These are phyloP conservation scores for Immersiella caudata DNA, from an alignment of 495 filamentous ascomycete species.

Conservation along the genomic window DNA sequence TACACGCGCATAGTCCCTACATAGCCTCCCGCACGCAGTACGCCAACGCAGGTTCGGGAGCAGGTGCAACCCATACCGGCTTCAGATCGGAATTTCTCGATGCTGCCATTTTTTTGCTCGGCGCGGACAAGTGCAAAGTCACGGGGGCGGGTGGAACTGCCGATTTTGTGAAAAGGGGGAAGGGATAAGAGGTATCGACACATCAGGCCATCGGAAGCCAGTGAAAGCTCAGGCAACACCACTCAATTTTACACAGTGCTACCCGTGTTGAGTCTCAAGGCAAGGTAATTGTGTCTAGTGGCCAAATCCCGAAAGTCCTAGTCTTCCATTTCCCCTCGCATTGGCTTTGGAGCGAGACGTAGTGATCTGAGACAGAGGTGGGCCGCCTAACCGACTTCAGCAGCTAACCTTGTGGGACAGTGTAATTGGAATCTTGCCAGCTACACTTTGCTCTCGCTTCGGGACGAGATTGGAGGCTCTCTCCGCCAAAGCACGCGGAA, in stretches of 20 bases:
- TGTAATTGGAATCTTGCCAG: neutral
- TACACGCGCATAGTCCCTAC: neutral
- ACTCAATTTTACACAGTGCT: neutral
- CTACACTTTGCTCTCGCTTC: neutral
- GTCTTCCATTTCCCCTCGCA: neutral
- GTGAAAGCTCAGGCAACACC: neutral
- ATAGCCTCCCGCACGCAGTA: conserved; percentile 9
- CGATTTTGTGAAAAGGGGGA: neutral
- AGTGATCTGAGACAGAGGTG: neutral
- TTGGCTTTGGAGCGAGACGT: neutral
- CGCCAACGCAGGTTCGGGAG: neutral
- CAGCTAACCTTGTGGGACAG: neutral
- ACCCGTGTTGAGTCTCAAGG: neutral
- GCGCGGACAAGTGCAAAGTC: neutral
- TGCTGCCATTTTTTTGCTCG: neutral
- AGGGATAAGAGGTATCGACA: neutral
- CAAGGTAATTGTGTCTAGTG: neutral
- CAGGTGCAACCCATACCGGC: neutral
- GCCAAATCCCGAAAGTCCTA: neutral
- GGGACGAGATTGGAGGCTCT: too few relatives aligned
- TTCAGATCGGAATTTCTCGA: neutral
- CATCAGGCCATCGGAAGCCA: neutral
- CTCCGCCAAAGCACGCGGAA: neutral
- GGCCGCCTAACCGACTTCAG: neutral
- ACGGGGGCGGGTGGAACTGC: neutral